Evolutionary conservation across 2,329 filamentous ascomycete genomes (phyloP).

Genomic region (Pseudopyrenochaeta lycopersici): DNA sequence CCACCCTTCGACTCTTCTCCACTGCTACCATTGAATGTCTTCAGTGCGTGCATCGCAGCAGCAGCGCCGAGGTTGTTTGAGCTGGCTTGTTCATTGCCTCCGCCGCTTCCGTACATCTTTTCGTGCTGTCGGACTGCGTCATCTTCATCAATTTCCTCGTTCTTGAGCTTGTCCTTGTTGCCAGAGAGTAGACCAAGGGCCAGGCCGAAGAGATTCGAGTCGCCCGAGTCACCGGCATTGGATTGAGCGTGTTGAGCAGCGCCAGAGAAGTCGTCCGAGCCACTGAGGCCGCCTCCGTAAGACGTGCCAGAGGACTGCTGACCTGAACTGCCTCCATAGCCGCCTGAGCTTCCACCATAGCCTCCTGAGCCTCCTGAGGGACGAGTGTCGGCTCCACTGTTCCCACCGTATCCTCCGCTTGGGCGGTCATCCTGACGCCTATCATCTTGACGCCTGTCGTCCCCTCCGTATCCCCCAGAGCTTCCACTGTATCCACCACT

Average conservation of each 20-base stretch:
- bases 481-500: constrained; percentile 16
- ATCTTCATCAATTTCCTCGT: constrained; percentile 67
- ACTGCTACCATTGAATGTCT: constrained; percentile 74
- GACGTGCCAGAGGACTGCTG: constrained; percentile 53
- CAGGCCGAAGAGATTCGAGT: constrained; percentile 63
- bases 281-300: constrained; percentile 52
- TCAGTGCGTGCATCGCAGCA: constrained; percentile 77
- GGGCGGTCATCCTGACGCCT: constrained; percentile 32
- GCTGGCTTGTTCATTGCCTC: constrained; percentile 54
- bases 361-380: no score
- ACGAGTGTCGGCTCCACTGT: no score
- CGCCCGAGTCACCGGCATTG: constrained; percentile 61
- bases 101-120: constrained; percentile 70
- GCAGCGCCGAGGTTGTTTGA: constrained; percentile 68
- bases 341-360: constrained; percentile 27
- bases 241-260: constrained; percentile 65
- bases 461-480: constrained; percentile 24
- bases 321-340: constrained; percentile 30
- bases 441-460: constrained; percentile 24
- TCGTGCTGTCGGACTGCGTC: constrained; percentile 79
- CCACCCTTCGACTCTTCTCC: constrained; percentile 55
- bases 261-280: constrained; percentile 62
- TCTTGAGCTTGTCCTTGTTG: constrained; percentile 59
- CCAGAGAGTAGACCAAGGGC: constrained; percentile 65
- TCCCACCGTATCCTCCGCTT: no score